Evolutionary conservation across 2,329 filamentous ascomycete species (phyloP).

Genomic region (Fusarium austroafricanum): DNA sequence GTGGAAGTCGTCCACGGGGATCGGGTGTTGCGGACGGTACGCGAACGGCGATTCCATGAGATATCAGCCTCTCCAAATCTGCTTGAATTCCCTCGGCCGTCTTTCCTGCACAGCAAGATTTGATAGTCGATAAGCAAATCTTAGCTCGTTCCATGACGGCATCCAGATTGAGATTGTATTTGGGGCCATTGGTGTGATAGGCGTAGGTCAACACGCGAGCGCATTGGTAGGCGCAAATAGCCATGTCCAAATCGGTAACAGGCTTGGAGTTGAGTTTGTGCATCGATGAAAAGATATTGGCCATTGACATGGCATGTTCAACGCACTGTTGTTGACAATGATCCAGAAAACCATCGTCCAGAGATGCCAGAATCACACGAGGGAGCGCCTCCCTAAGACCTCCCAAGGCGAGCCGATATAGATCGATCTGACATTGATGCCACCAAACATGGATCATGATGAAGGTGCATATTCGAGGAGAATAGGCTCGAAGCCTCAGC

Average conservation of each 20-base stretch:
- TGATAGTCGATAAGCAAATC: constrained; percentile 64
- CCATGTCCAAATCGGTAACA: constrained; percentile 66
- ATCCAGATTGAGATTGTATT: constrained; percentile 59
- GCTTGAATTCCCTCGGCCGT: constrained; percentile 60
- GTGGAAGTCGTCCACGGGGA: constrained; percentile 25
- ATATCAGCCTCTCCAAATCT: constrained; percentile 65
- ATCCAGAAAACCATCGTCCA: constrained; percentile 62
- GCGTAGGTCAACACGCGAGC: constrained; percentile 64
- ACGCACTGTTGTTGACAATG: constrained; percentile 64
- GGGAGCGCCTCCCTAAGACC: constrained; percentile 65
- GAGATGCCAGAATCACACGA: constrained; percentile 55
- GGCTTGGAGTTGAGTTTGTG: constrained; percentile 64
- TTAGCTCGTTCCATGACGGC: constrained; percentile 61
- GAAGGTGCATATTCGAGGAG: constrained; percentile 67
- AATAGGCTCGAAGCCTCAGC: constrained; percentile 66
- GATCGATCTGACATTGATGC: constrained; percentile 68
- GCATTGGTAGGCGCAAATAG: constrained; percentile 67
- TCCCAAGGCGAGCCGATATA: constrained; percentile 64
- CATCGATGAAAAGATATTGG: constrained; percentile 65
- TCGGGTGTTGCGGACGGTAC: constrained; percentile 38
- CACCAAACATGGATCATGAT: constrained; percentile 71
- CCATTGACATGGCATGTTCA: constrained; percentile 66
- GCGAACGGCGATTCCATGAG: constrained; percentile 54
- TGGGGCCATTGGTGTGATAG: constrained; percentile 58
- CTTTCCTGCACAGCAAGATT: constrained; percentile 62